These are phyloP conservation scores for Hypoxylon fuscum DNA, from an alignment of 495 filamentous ascomycete species.

Conservation along the genomic window DNA sequence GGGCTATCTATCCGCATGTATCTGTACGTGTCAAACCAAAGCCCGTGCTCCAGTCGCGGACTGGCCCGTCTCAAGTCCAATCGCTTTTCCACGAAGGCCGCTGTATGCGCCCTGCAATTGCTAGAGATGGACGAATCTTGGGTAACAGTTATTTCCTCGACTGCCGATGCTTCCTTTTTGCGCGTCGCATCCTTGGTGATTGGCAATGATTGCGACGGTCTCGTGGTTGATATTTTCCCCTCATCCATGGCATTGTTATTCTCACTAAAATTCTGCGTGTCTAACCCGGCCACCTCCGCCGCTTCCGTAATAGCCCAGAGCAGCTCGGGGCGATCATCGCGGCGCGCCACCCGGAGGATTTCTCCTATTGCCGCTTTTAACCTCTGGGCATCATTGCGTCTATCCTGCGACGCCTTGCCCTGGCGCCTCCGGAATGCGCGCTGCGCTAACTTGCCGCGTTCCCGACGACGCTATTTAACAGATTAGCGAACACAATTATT, in stretches of 20 bases:
- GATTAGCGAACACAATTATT: constrained; percentile 6
- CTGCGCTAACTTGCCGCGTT: constrained; percentile 36
- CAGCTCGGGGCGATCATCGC: constrained; percentile 24
- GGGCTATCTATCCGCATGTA: constrained; percentile 19
- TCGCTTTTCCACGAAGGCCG: background rate
- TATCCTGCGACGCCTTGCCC: constrained; percentile 5
- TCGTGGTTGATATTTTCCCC: background rate
- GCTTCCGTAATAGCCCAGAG: constrained; percentile 28
- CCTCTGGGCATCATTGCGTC: constrained; percentile 16
- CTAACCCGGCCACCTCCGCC: constrained; percentile 20
- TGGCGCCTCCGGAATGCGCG: constrained; percentile 38
- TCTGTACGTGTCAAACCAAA: constrained; percentile 33
- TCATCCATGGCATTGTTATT: background rate
- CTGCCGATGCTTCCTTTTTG: background rate
- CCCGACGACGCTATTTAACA: constrained; percentile 32
- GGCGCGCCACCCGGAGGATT: constrained; percentile 14
- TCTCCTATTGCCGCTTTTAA: constrained; percentile 32
- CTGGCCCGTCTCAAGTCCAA: constrained; percentile 1
- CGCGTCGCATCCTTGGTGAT: background rate
- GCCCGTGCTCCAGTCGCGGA: constrained; percentile 31
- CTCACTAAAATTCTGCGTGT: constrained; percentile 1
- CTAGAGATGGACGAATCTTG: background rate
- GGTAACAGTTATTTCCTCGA: background rate
- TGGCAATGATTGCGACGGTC: background rate
- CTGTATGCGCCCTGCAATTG: background rate